Percentiles rank a stretch among this genome's conserved stretches.
Conservation (phyloP, 169 alveolate species). For the Eimeria acervulina region DNA sequence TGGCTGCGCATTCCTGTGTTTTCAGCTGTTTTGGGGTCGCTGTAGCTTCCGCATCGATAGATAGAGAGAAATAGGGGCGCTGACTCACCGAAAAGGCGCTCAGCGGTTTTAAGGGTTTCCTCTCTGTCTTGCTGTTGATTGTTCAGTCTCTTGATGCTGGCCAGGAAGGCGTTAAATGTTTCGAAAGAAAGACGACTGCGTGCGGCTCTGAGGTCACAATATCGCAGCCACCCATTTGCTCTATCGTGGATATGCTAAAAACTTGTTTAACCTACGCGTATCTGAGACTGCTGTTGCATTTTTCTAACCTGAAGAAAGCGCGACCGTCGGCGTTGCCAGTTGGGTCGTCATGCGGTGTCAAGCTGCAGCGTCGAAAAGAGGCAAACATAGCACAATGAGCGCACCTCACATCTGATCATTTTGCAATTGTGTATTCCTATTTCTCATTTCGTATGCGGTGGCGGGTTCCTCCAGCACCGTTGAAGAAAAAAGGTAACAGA, state of each 20-base stretch:
- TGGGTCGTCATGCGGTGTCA: constrained; percentile 65
- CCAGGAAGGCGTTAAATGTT: constrained; percentile 89
- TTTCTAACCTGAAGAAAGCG: constrained; percentile 55
- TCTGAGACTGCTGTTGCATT: neutral
- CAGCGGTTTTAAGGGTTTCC: constrained; percentile 84
- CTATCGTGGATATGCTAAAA: neutral
- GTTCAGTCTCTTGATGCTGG: constrained; percentile 92
- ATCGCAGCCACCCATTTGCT: neutral
- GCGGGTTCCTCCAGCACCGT: neutral
- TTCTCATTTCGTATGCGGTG: neutral
- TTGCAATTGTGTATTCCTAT: neutral
- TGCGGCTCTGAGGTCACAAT: constrained; percentile 86
- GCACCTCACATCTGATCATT: neutral
- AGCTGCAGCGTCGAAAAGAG: constrained; percentile 6
- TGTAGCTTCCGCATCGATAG: neutral
- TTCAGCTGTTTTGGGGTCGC: neutral
- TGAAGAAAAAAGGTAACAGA: neutral
- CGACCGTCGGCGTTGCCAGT: constrained; percentile 73
- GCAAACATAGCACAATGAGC: neutral
- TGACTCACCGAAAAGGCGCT: constrained; percentile 75
- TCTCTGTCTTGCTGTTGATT: constrained; percentile 90
- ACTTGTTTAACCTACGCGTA: neutral
- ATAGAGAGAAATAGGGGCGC: neutral
- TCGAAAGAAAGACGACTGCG: constrained; percentile 88
- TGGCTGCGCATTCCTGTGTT: neutral